Evolutionary conservation across 2,329 filamentous ascomycete species (phyloP).

Genomic region (Colletotrichum gigasporum): DNA sequence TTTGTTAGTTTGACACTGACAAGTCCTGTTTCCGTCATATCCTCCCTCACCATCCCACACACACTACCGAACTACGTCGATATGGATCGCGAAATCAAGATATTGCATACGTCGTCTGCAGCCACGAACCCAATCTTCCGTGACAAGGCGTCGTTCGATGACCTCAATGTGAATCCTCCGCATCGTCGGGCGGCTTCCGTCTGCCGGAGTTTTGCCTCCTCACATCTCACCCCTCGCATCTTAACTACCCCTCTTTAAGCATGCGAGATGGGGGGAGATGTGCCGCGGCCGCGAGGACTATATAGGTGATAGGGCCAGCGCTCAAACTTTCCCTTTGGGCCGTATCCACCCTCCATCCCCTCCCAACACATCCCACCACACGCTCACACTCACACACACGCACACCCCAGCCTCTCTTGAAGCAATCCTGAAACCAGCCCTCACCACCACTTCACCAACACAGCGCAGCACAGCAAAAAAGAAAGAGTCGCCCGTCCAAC

Average conservation of each 20-base stretch:
- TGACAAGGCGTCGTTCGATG: neutral
- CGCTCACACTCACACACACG: no score
- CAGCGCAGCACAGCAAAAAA: neutral
- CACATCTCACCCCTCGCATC: neutral
- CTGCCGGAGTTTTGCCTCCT: neutral
- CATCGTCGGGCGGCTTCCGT: no score
- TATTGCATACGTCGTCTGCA: neutral
- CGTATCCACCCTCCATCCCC: slow-evolving; percentile 9
- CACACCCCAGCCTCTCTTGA: slow-evolving; percentile 43
- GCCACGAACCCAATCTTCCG: neutral
- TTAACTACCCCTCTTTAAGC: neutral
- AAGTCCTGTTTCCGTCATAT: no score
- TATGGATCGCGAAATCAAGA: neutral
- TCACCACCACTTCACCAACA: slow-evolving; percentile 3
- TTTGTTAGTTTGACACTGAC: no score
- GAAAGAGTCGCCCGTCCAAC: neutral
- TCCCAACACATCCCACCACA: slow-evolving; percentile 28
- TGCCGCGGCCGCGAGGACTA: neutral
- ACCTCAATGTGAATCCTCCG: no score
- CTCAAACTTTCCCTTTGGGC: slow-evolving; percentile 12
- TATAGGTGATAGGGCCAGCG: neutral
- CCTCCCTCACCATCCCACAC: no score
- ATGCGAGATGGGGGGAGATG: neutral
- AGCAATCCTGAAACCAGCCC: slow-evolving; percentile 52
- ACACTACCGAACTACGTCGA: no score